These are phyloP conservation scores for Lactifluus pinguis DNA, from an alignment of 768 basidiomycete genomes.

Conservation along the genomic window DNA sequence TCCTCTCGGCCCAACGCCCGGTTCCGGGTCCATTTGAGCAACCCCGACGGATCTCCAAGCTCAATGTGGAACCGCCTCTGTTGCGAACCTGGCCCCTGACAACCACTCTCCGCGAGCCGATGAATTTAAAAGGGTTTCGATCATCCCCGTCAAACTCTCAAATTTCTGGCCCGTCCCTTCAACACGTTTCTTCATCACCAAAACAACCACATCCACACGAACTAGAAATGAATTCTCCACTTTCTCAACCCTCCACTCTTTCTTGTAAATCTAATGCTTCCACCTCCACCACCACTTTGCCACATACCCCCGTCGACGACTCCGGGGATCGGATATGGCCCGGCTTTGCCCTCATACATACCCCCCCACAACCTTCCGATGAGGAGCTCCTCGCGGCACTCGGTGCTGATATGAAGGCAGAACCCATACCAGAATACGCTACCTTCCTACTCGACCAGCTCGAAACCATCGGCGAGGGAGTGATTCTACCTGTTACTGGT, in stretches of 20 bases:
- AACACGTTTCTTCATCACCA: neutral
- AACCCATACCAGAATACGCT: conserved; percentile 14
- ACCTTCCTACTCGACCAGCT: conserved; percentile 8
- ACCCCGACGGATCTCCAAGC: conserved; percentile 9
- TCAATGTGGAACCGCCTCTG: conserved; percentile 4
- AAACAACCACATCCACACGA: neutral
- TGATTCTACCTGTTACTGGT: neutral
- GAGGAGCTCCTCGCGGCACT: conserved; percentile 13
- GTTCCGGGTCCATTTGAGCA: neutral
- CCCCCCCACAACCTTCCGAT: conserved; percentile 5
- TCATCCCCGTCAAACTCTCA: neutral
- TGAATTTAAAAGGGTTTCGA: neutral
- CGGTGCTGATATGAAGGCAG: neutral
- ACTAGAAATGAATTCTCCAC: neutral
- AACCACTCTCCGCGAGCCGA: conserved; percentile 1
- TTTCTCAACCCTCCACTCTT: neutral
- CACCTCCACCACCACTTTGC: neutral
- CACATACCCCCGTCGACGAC: conserved; percentile 3
- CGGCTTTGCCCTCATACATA: conserved; percentile 12
- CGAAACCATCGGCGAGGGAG: conserved; percentile 10
- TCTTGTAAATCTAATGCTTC: neutral
- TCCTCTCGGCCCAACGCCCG: neutral
- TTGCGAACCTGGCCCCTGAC: conserved; percentile 11
- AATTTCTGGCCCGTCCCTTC: neutral
- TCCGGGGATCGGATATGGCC: neutral